Evolutionary conservation across 306 rosid genomes (phyloP).

Genomic region (Lathyrus aphaca): DNA sequence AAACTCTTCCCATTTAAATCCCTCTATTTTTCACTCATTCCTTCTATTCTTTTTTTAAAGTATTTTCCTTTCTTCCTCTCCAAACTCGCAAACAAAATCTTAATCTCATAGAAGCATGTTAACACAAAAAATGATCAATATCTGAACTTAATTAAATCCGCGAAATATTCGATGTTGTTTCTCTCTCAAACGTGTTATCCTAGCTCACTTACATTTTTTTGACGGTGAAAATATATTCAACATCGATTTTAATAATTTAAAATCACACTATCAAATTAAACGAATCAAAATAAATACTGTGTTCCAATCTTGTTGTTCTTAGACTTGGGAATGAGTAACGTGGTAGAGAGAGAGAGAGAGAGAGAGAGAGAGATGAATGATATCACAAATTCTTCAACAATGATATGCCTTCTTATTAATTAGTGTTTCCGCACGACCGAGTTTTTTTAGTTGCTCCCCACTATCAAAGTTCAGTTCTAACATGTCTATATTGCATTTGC

Average conservation of each 20-base stretch:
- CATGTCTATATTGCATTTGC: not conserved
- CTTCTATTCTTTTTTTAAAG: no score
- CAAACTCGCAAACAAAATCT: no score
- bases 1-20: no score
- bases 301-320: not conserved
- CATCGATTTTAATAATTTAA: not conserved
- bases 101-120: no score
- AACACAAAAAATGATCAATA: no score
- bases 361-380: not conserved
- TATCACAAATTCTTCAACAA: not conserved
- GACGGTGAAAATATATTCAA: not conserved
- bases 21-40: no score
- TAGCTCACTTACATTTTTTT: no score
- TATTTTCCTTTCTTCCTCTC: no score
- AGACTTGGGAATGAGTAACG: not conserved
- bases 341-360: constrained; percentile 4
- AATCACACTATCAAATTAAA: not conserved
- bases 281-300: not conserved
- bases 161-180: no score
- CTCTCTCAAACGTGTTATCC: no score
- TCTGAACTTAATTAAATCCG: no score
- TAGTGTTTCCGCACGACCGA: not conserved
- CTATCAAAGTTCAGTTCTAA: not conserved
- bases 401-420: not conserved
- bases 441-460: constrained; percentile 36